Percentiles rank a stretch among this genome's conserved stretches.
Conservation (phyloP, 2,329 filamentous ascomycete species). For the Coniochaeta sp. region DNA sequence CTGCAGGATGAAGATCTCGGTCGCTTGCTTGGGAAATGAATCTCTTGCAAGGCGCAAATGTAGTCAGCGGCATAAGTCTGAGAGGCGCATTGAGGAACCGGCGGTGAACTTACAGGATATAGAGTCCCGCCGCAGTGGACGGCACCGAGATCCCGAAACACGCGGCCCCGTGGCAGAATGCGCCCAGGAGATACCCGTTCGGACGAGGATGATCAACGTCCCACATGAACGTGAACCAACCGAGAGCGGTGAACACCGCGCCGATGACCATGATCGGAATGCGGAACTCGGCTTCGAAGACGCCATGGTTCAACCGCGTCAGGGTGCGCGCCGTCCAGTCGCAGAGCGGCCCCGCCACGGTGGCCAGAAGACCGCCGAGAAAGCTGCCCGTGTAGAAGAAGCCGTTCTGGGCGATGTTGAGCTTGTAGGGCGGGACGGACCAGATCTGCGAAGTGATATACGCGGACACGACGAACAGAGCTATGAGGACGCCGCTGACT, state of each 20-base stretch:
- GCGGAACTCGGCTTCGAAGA: constrained; percentile 15
- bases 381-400: constrained; percentile 33
- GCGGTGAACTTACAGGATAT: constrained; percentile 19
- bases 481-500: constrained; percentile 12
- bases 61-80: not conserved
- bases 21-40: constrained; percentile 19
- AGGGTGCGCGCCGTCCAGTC: constrained; percentile 13
- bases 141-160: constrained; percentile 14
- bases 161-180: constrained; percentile 9
- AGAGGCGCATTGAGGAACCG: too few species aligned
- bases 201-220: constrained; percentile 8
- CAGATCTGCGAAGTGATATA: constrained; percentile 14
- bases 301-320: constrained; percentile 6
- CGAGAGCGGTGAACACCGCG: constrained; percentile 8
- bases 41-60: constrained; percentile 13
- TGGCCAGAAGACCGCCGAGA: constrained; percentile 29
- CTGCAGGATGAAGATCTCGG: constrained; percentile 24
- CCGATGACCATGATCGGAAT: constrained; percentile 12
- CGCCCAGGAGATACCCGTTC: constrained; percentile 9
- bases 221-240: constrained; percentile 15
- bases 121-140: constrained; percentile 17
- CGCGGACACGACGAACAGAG: constrained; percentile 10
- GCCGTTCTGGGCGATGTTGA: constrained; percentile 29
- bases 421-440: constrained; percentile 19
- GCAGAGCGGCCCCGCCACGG: constrained; percentile 15